These are phyloP conservation scores for Cyclostephanos tholiformis DNA, from an alignment of 108 stramenopile species.

Conservation along the genomic window DNA sequence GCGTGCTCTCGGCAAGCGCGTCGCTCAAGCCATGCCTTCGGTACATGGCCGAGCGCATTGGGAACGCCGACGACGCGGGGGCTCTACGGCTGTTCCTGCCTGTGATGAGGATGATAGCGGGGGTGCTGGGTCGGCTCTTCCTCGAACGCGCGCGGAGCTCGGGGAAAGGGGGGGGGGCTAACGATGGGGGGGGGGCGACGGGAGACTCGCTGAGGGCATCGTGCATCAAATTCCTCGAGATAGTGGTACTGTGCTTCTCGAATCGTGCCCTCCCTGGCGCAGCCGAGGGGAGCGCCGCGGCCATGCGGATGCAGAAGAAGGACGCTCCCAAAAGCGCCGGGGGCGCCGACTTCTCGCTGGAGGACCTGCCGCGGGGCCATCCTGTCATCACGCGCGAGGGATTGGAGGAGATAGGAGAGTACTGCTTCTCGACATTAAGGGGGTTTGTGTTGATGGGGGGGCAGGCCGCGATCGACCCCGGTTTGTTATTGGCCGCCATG, in stretches of 20 bases:
- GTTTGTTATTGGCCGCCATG: slow-evolving; percentile 57
- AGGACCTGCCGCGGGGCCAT: slow-evolving; percentile 89
- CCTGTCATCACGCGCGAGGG: slow-evolving; percentile 86
- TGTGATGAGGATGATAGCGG: slow-evolving; percentile 86
- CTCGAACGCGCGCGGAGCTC: slow-evolving; percentile 22
- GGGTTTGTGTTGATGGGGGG: slow-evolving; percentile 82
- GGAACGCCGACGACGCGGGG: slow-evolving; percentile 79
- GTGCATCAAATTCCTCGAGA: slow-evolving; percentile 90
- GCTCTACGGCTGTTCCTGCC: slow-evolving; percentile 78
- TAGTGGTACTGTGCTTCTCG: slow-evolving; percentile 83
- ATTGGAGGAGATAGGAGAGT: slow-evolving; percentile 85
- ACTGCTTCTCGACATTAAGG: slow-evolving; percentile 82
- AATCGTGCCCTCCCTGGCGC: slow-evolving; percentile 62
- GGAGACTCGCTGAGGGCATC: slow-evolving; percentile 74
- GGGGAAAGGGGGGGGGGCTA: slow-evolving; percentile 8
- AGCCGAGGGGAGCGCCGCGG: slow-evolving; percentile 35
- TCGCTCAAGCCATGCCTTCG: slow-evolving; percentile 72
- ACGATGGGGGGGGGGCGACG: slow-evolving; percentile 11
- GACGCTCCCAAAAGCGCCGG: slow-evolving; percentile 48
- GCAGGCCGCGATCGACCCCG: slow-evolving; percentile 80
- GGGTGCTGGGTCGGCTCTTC: slow-evolving; percentile 58
- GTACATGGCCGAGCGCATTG: slow-evolving; percentile 76
- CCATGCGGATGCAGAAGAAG: slow-evolving; percentile 46
- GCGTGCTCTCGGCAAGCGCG: slow-evolving; percentile 75
- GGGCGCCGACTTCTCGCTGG: slow-evolving; percentile 81